Base-by-base conservation (phyloP, 352 stramenopile species). In the Thraustotheca clavata region DNA sequence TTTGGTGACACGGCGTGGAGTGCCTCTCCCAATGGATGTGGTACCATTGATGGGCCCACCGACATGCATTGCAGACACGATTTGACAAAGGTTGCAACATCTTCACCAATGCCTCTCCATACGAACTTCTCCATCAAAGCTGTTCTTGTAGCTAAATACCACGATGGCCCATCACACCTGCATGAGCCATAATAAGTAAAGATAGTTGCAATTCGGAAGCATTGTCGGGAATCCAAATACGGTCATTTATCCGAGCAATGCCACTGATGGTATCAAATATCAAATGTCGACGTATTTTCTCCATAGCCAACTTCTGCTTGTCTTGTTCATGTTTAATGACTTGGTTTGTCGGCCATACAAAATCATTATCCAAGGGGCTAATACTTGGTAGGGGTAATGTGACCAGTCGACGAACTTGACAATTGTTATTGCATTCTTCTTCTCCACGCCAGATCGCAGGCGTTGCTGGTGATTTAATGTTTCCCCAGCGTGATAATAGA, bases 1-100 rank as follows among this genome's bases (percentile, higher is more conserved):
- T 78, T 78, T 0, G 70, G 72, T 14, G 69, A 73, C 0, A 71
- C 74, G 3, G 67, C 69, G 11, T 50, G 43, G 24, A 77, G 12
- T 0, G 55, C 65, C 18, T 70, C 47, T 4, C 71, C 69, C 38
- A 68, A 62, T 8, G 73, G 69, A 0, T 67, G 46, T 0, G 62
- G 69, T 0, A 59, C 40, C 5, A 31, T 70, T 12, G 40, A 43
- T 8, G 60, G 39, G 6, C 52, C 60, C 0, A 57, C 49, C 3
- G 14, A 47, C 29, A 72, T 6, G 54, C 61, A 69, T 24, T 69
- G 26, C 7, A 62, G 54, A 34, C 54, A 62, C 16, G 16, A 8
- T 12, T 24, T 8, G 8, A 62, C 54, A 55, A 62, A 62, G 12
- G 24, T 8, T 24, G 12, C 12, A 5, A 74, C 47, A 12, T 76